These are phyloP conservation scores for Calonectria pseudoreteaudii DNA, from an alignment of 2,329 filamentous ascomycete genomes.

Conservation along the genomic window DNA sequence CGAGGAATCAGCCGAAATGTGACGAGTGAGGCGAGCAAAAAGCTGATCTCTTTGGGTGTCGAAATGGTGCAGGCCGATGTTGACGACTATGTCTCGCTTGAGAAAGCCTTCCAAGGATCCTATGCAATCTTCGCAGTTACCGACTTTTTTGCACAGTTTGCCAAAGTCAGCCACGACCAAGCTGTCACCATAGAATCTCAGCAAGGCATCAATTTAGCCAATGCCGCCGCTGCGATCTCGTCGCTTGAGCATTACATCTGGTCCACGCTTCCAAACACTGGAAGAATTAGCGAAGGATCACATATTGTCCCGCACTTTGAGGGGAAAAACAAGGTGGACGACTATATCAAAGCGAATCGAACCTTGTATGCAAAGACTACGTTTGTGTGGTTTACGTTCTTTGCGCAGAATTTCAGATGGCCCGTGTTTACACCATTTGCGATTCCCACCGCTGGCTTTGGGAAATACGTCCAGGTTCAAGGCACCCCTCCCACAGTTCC, in stretches of 20 bases:
- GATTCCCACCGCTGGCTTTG: constrained; percentile 23
- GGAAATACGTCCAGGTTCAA: constrained; percentile 45
- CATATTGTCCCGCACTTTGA: constrained; percentile 54
- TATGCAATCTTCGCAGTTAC: constrained; percentile 48
- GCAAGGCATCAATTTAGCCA: constrained; percentile 56
- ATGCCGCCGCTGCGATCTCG: constrained; percentile 50
- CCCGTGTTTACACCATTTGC: constrained; percentile 25
- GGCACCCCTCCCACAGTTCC: constrained; percentile 40
- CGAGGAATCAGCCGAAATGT: constrained; percentile 53
- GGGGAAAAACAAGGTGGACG: constrained; percentile 55
- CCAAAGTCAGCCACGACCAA: constrained; percentile 41
- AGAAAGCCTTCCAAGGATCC: constrained; percentile 47
- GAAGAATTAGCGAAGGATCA: constrained; percentile 46
- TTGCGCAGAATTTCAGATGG: constrained; percentile 47
- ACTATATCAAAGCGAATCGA: constrained; percentile 51
- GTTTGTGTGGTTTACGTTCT: constrained; percentile 52
- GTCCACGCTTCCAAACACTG: constrained; percentile 55
- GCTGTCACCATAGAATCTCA: constrained; percentile 51
- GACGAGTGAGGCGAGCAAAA: constrained; percentile 44
- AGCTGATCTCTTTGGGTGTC: constrained; percentile 47
- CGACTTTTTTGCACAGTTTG: constrained; percentile 52
- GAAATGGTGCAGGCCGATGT: constrained; percentile 49
- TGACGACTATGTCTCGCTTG: constrained; percentile 45
- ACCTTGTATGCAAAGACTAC: constrained; percentile 52
- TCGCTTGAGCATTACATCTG: constrained; percentile 59